These are phyloP conservation scores for Babesia caballi DNA, from an alignment of 169 alveolate genomes.

Conservation along the genomic window DNA sequence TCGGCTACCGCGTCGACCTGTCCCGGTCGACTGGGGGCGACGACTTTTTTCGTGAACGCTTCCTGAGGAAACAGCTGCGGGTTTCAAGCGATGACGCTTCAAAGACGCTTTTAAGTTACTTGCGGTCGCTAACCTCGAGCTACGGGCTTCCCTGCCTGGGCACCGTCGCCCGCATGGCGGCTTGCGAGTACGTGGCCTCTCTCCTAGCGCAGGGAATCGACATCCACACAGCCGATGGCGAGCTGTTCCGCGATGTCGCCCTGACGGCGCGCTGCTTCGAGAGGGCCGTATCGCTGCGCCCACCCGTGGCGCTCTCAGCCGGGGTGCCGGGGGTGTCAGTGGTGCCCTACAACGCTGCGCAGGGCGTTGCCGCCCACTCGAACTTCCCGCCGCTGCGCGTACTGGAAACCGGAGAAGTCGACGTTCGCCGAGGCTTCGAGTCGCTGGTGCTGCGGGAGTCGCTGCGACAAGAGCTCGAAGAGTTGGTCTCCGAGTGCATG, in stretches of 20 bases:
- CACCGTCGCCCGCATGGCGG: conserved; percentile 5
- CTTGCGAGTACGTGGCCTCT: conserved; percentile 7
- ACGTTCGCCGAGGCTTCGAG: neutral
- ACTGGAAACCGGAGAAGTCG: neutral
- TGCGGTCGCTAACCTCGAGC: conserved; percentile 1
- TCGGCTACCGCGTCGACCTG: conserved; percentile 11
- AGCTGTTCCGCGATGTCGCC: neutral
- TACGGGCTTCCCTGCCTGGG: neutral
- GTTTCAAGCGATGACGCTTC: neutral
- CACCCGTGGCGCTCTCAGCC: neutral
- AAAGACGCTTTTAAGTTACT: neutral
- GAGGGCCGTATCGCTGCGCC: conserved; percentile 6
- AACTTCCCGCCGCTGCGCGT: neutral
- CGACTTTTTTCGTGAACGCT: neutral
- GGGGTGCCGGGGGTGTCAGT: conserved; percentile 8
- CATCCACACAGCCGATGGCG: neutral
- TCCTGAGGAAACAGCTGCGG: neutral
- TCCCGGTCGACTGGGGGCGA: neutral
- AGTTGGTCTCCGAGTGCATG: neutral
- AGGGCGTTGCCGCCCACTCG: neutral
- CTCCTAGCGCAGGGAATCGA: neutral
- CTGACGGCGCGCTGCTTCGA: conserved; percentile 19
- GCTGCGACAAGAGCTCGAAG: neutral
- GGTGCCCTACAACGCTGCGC: conserved; percentile 8
- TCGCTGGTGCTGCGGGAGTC: conserved; percentile 5